Evolutionary conservation across 1,284 basidiomycete genomes (phyloP).

Genomic region (Moesziomyces parantarcticus): DNA sequence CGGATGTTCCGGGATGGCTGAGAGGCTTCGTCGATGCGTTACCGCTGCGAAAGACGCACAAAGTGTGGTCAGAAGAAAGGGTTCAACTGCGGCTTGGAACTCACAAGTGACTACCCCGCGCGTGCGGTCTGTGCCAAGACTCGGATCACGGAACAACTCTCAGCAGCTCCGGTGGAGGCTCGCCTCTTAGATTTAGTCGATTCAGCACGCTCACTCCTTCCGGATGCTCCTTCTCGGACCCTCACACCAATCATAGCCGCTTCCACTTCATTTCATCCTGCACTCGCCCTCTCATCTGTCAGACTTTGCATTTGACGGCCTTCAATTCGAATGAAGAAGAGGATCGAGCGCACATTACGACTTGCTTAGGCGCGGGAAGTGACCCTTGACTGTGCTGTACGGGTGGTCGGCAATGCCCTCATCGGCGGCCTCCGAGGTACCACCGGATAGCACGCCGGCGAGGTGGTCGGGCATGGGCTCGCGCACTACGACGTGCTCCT

Average conservation of each 20-base stretch:
- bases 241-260: too few relatives aligned
- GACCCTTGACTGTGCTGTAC: slow-evolving; percentile 10
- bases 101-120: background rate
- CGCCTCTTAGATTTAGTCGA: too few relatives aligned
- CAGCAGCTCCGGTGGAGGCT: too few relatives aligned
- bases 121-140: background rate
- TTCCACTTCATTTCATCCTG: background rate
- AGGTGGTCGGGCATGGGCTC: slow-evolving; percentile 49
- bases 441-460: slow-evolving; percentile 5
- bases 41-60: background rate
- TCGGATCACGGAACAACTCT: background rate
- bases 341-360: slow-evolving; percentile 4
- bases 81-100: background rate
- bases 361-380: slow-evolving; percentile 33
- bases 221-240: too few relatives aligned
- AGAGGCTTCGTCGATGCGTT: background rate
- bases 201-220: too few relatives aligned
- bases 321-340: too few relatives aligned
- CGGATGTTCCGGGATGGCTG: background rate
- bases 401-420: slow-evolving; percentile 3
- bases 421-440: background rate
- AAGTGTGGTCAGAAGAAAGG: background rate
- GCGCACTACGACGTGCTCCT: slow-evolving; percentile 22
- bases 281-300: background rate
- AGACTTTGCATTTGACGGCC: too few relatives aligned